Conservation (phyloP, 306 rosid species). For the Medicago arabica region DNA sequence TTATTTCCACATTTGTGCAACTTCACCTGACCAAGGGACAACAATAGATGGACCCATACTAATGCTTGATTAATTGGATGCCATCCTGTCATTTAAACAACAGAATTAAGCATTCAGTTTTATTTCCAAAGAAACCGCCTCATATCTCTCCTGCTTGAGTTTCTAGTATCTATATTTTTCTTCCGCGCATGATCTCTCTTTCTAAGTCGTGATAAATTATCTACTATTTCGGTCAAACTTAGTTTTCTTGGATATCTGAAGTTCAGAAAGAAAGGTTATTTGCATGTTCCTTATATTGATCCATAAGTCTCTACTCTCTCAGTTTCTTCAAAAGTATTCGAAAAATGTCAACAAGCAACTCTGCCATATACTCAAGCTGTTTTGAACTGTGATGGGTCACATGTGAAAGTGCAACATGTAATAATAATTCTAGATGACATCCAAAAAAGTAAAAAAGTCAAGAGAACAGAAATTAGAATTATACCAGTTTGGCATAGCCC, state of each 20-base stretch:
- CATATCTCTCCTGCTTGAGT: neutral
- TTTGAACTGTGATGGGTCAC: neutral
- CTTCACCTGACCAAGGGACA: slow-evolving; percentile 18
- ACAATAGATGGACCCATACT: neutral
- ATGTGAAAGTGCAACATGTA: slow-evolving; percentile 5
- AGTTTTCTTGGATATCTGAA: neutral
- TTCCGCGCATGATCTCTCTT: neutral
- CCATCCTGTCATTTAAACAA: slow-evolving; percentile 11
- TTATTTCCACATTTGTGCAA: slow-evolving; percentile 4
- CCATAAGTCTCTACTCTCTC: slow-evolving; percentile 1
- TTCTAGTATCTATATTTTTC: neutral
- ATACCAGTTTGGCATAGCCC: slow-evolving; percentile 99
- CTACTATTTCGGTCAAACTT: neutral
- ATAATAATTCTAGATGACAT: slow-evolving; percentile 20
- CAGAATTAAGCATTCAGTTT: neutral
- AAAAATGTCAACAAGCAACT: neutral
- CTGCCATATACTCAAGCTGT: neutral
- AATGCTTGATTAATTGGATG: slow-evolving; percentile 8
- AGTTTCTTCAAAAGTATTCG: slow-evolving; percentile 2
- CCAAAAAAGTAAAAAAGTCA: neutral
- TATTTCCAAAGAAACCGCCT: neutral
- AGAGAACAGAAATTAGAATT: slow-evolving; percentile 32
- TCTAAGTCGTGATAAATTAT: slow-evolving; percentile 1
- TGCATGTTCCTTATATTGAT: slow-evolving; percentile 11
- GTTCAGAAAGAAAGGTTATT: slow-evolving; percentile 6